Evolutionary conservation across 2,329 filamentous ascomycete species (phyloP), one percentile per base, ranked within the genome.

Genomic region (Salinomyces thailandicus): DNA sequence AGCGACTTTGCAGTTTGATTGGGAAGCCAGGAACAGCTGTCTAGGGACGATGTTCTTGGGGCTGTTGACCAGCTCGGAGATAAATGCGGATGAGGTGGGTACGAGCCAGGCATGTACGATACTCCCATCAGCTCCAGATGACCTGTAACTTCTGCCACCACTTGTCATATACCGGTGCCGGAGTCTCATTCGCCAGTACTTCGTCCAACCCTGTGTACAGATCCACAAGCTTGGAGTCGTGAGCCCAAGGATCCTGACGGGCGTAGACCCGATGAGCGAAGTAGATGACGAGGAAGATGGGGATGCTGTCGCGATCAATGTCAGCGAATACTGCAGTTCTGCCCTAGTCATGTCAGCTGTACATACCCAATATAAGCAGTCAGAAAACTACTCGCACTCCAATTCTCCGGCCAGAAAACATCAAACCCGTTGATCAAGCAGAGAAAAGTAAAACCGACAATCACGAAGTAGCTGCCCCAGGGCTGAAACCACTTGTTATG

Each of bases 381-480:
- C 46, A 80, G 60, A 49, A 91, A 91, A 48, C 67, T 67, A 4
- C 68, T 64, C 0, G 69, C 71, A 12, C 66, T 71, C 72, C 77
- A 89, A 18, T 77, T 66, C 5, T 66, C 62, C 0, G 75, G 73
- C 55, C 79, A 80, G 55, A 89, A 87, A 11, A 81, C 72, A 22
- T 77, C 72, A 59, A 86, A 89, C 1, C 81, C 83, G 49, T 85
- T 85, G 47, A 83, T 78, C 3, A 87, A 59, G 1, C 71, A 73
- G n/a, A 87, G 64, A 17, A 84, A 60, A 3, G 58, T 54, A 36
- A 85, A 70, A 16, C 75, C 53, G 12, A 71, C 54, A 1, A 85
- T 68, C 7, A 71, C 68, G 36, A 72, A 60, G 50, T 69, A 84
- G 0, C 79, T 72, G 2, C 74, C 75, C 51, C 79, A 85, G 0